These are phyloP conservation scores for Peronospora tabacina DNA, from an alignment of 352 stramenopile genomes.

Conservation along the genomic window DNA sequence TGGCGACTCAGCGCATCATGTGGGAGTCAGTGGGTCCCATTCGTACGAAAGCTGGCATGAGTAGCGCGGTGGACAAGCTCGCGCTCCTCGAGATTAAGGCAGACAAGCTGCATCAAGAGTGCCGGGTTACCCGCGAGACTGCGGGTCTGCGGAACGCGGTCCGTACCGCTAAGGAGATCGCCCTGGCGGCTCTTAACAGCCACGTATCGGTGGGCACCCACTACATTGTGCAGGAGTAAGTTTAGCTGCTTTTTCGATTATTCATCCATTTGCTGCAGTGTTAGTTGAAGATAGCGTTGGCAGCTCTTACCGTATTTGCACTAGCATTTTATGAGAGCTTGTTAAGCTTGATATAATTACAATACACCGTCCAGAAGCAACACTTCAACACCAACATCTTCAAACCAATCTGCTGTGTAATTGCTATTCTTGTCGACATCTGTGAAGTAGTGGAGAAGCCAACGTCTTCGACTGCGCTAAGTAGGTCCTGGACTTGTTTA, in stretches of 20 bases:
- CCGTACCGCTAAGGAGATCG: conserved; percentile 81
- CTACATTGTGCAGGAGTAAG: conserved; percentile 66
- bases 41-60: conserved; percentile 68
- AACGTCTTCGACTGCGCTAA: too few relatives aligned
- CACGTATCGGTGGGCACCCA: conserved; percentile 84
- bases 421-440: too few relatives aligned
- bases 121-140: conserved; percentile 59
- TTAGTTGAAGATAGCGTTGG: neutral
- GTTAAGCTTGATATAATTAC: too few relatives aligned
- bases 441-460: too few relatives aligned
- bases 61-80: conserved; percentile 75
- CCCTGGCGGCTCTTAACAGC: conserved; percentile 72
- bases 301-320: neutral
- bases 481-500: too few relatives aligned
- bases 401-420: too few relatives aligned
- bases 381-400: too few relatives aligned
- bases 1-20: conserved; percentile 79
- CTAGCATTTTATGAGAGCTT: too few relatives aligned
- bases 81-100: conserved; percentile 67
- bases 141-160: conserved; percentile 86
- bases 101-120: conserved; percentile 67
- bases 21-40: conserved; percentile 92
- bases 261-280: conserved; percentile 9
- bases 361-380: too few relatives aligned
- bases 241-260: conserved; percentile 1